Evolutionary conservation across 1,139 yeast species (phyloP).

Genomic region (Lodderomyces parapsilosis): DNA sequence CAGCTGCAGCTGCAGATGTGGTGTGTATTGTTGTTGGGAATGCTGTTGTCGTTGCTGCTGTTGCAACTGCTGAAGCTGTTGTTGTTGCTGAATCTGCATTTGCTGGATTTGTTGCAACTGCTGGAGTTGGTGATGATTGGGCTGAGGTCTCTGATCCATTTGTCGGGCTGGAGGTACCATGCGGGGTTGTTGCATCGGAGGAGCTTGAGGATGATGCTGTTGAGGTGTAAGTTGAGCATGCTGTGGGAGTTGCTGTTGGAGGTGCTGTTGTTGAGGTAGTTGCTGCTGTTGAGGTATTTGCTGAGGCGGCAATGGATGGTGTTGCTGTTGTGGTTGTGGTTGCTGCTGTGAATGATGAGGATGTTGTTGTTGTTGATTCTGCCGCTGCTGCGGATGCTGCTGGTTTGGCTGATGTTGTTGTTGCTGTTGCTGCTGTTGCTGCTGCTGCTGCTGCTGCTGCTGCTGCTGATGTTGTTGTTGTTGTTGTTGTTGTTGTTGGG

Average conservation of each 20-base stretch:
- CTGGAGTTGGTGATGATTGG: constrained; percentile 10
- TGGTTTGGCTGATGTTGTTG: constrained; percentile 18
- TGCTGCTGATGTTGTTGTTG: constrained; percentile 14
- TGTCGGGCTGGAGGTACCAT: constrained; percentile 20
- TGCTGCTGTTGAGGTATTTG: constrained; percentile 1
- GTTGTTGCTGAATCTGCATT: constrained; percentile 14
- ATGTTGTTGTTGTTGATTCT: constrained; percentile 11
- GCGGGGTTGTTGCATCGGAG: neutral
- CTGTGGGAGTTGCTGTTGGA: neutral
- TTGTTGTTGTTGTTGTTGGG: constrained; percentile 32
- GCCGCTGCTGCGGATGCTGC: constrained; percentile 20
- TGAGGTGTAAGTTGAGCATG: neutral
- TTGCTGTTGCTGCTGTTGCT: constrained; percentile 13
- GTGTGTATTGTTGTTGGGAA: neutral
- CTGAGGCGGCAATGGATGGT: constrained; percentile 4
- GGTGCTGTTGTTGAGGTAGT: constrained; percentile 5
- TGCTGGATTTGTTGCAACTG: constrained; percentile 15
- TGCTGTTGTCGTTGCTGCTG: constrained; percentile 12
- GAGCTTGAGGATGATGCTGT: neutral
- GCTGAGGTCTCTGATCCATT: constrained; percentile 16
- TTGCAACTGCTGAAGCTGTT: neutral
- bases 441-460: constrained; percentile 12
- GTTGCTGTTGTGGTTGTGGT: constrained; percentile 14
- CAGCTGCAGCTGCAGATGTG: constrained; percentile 6
- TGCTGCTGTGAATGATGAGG: constrained; percentile 11